Conservation (phyloP, 805 yeast species). For the Isabelozyma pseudorhagii region DNA sequence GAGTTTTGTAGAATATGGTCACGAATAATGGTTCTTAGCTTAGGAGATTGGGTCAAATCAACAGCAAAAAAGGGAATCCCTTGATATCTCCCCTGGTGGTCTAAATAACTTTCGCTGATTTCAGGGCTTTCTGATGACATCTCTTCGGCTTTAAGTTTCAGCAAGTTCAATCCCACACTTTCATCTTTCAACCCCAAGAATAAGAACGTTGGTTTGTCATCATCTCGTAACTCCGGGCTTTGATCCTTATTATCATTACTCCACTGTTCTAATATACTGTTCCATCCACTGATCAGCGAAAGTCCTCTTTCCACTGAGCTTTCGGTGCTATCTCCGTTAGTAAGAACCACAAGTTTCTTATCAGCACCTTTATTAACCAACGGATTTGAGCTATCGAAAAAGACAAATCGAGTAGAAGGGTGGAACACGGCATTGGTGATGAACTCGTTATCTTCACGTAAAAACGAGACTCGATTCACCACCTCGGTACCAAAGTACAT, state of each 20-base stretch:
- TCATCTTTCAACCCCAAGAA: slow-evolving; percentile 47
- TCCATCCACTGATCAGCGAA: slow-evolving; percentile 12
- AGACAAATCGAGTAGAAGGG: slow-evolving; percentile 48
- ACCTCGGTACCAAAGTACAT: slow-evolving; percentile 48
- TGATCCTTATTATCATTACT: slow-evolving; percentile 28
- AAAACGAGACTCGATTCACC: slow-evolving; percentile 61
- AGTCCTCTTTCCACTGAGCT: slow-evolving; percentile 19
- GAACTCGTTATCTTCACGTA: slow-evolving; percentile 54
- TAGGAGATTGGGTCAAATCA: slow-evolving; percentile 48
- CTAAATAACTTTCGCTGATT: slow-evolving; percentile 30
- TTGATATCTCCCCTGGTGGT: slow-evolving; percentile 45
- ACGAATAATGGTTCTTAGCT: slow-evolving; percentile 30
- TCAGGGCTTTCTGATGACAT: slow-evolving; percentile 3
- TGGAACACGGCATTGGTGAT: slow-evolving; percentile 44
- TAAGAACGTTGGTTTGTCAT: slow-evolving; percentile 33
- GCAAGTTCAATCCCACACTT: slow-evolving; percentile 38
- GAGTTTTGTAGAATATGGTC: slow-evolving; percentile 12
- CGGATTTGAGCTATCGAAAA: slow-evolving; percentile 31
- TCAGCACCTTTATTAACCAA: slow-evolving; percentile 26
- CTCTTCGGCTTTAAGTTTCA: slow-evolving; percentile 23
- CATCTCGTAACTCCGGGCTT: slow-evolving; percentile 38
- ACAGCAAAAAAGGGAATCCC: slow-evolving; percentile 68
- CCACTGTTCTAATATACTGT: slow-evolving; percentile 16
- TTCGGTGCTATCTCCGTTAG: slow-evolving; percentile 25
- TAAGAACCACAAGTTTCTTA: slow-evolving; percentile 30